phyloP scores from a whole-genome alignment of 192 early-diverging fungal species.

The Umbelopsis sp. region DNA sequence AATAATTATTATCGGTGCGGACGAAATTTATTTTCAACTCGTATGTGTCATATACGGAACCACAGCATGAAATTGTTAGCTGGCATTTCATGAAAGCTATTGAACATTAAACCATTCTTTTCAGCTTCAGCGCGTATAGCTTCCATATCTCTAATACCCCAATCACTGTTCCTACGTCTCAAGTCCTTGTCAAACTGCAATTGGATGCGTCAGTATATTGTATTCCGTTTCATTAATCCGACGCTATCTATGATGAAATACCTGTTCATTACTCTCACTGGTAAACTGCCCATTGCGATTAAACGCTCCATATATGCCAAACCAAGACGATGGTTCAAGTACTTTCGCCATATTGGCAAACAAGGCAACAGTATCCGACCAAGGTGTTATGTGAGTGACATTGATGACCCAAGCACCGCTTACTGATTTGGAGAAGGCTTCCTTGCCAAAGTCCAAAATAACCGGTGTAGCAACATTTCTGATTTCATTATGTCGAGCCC shows the following conservation, averaged over 20 bases:
- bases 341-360: slow-evolving; percentile 4
- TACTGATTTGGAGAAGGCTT: not conserved
- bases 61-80: slow-evolving; percentile 10
- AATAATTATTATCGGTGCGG: too few relatives aligned
- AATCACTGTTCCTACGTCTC: slow-evolving; percentile 1
- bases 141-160: slow-evolving; percentile 14
- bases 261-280: not conserved
- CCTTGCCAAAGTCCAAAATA: not conserved
- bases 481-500: not conserved
- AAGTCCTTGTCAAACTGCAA: not conserved
- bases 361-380: slow-evolving; percentile 1
- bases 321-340: not conserved
- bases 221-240: too few relatives aligned
- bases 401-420: slow-evolving; percentile 5
- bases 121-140: not conserved
- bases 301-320: slow-evolving; percentile 9
- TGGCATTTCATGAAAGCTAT: slow-evolving; percentile 2
- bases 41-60: slow-evolving; percentile 13
- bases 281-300: slow-evolving; percentile 6
- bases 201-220: not conserved
- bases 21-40: not conserved
- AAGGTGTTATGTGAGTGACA: not conserved
- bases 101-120: not conserved
- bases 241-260: not conserved
- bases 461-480: not conserved